A percentile compares a stretch with the other conserved stretches of the same genome.
Evolutionary conservation across 108 stramenopile species (phyloP).

Genomic region (Parietichytrium sp.): DNA sequence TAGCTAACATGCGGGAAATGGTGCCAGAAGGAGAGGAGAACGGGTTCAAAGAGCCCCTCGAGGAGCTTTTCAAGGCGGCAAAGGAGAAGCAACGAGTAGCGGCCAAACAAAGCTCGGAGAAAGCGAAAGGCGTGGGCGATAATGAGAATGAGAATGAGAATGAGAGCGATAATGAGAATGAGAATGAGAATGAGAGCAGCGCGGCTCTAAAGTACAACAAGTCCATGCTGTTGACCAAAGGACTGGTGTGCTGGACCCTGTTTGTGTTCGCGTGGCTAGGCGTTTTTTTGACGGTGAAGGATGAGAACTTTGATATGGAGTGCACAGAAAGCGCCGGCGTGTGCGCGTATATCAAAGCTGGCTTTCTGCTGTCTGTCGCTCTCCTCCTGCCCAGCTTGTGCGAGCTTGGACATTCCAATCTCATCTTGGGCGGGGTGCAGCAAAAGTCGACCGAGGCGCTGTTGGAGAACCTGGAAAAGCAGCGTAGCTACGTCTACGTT

Average conservation of each 20-base stretch:
- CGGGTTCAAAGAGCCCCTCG: too few relatives aligned
- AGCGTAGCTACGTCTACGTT: too few relatives aligned
- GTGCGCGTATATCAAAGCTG: not conserved
- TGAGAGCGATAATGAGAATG: too few relatives aligned
- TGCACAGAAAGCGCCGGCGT: not conserved
- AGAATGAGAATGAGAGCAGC: too few relatives aligned
- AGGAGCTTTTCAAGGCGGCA: too few relatives aligned
- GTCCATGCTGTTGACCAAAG: not conserved
- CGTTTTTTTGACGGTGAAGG: not conserved
- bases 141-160: too few relatives aligned
- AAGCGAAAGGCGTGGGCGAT: too few relatives aligned
- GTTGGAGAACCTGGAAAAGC: not conserved
- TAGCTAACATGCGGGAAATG: too few relatives aligned
- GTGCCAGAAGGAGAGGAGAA: too few relatives aligned
- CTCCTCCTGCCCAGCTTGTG: not conserved
- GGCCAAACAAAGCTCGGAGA: too few relatives aligned
- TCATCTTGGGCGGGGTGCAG: not conserved
- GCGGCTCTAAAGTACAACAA: conserved; percentile 15
- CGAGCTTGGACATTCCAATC: not conserved
- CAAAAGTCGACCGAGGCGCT: not conserved
- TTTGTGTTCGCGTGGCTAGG: conserved; percentile 13
- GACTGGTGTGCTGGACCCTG: conserved; percentile 30
- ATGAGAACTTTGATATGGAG: not conserved
- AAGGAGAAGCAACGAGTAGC: too few relatives aligned
- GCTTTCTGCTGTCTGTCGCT: not conserved